Evolutionary conservation across 2,329 filamentous ascomycete species (phyloP), one percentile per base, ranked within the genome.

Genomic region (Mycosphaerella sp.): DNA sequence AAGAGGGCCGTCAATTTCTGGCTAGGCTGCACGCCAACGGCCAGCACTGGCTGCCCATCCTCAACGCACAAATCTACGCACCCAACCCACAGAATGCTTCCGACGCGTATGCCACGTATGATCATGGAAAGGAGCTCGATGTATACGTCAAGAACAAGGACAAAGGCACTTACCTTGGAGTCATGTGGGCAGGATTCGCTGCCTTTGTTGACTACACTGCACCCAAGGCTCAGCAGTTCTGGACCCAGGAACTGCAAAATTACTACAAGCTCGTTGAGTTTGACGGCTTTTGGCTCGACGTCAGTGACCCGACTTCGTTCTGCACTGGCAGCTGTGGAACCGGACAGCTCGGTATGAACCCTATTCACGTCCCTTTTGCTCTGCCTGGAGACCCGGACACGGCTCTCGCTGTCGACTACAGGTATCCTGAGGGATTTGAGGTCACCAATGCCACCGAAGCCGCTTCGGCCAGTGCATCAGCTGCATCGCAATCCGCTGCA

Each of bases 71-170:
- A 31, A 84, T 85, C 45, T 89, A 88, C 62, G 78, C 80, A 12
- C 85, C 85, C 0, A 84, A 87, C 58, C 82, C 82, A 0, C 70
- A 78, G 6, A 84, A 87, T 63, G 72, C 73, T 1, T 80, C 74
- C 43, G 85, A 87, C 8, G 64, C 67, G 0, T 80, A 82, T 58
- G 70, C 72, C 11, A 72, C 74, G 0, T 82, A 78, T 59, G 71
- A 72, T 7, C 70, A 76, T n/a, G 80, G 79, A 4, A 73, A 76
- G 44, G 71, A 71, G 12, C 71, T 74, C 2, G 72, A 73, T 52
- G 70, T 75, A 3, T 82, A 78, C 65, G 62, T 82, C 48, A 75
- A 69, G 26, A 80, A 82, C 55, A 76, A 76, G 0, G 78, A 81
- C 65, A 77, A 76, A 12, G 78, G 74, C 49, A 68, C 70, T 21